phyloP scores from a whole-genome alignment of 1,284 basidiomycete genomes.

The Sphagnurus paluster region DNA sequence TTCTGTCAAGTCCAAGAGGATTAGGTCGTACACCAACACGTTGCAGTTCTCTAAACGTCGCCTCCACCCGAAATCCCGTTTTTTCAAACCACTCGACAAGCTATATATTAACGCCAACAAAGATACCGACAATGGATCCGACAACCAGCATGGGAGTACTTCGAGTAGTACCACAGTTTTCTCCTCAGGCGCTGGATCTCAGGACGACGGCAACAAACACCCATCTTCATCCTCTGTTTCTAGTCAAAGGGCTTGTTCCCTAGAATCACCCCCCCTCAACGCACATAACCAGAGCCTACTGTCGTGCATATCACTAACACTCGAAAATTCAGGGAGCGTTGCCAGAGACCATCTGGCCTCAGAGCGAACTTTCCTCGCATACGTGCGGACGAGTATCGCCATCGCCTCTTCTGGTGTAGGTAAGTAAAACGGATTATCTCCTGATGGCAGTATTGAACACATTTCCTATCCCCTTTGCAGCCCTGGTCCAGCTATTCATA shows the following conservation, averaged over 20 bases:
- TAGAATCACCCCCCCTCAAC: background rate
- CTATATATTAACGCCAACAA: background rate
- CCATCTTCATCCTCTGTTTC: constrained; percentile 3
- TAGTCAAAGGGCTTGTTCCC: constrained; percentile 1
- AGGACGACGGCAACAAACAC: constrained; percentile 1
- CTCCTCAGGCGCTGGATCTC: background rate
- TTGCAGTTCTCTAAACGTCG: constrained; percentile 16
- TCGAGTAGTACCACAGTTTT: constrained; percentile 6
- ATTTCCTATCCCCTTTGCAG: constrained; percentile 24
- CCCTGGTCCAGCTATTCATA: constrained; percentile 59
- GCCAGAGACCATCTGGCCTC: constrained; percentile 62
- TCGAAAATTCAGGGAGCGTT: constrained; percentile 59
- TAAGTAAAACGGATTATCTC: constrained; percentile 28
- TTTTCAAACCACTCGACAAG: constrained; percentile 6
- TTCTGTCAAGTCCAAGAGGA: constrained; percentile 3
- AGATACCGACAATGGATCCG: background rate
- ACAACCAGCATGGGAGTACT: background rate
- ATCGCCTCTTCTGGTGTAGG: constrained; percentile 62
- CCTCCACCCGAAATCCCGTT: constrained; percentile 7
- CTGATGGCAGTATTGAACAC: background rate
- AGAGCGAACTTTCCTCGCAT: constrained; percentile 60
- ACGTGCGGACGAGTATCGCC: constrained; percentile 56
- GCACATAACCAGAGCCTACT: background rate
- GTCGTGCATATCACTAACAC: constrained; percentile 28
- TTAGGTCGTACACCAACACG: constrained; percentile 14